Evolutionary conservation across 2,329 filamentous ascomycete genomes (phyloP).

Genomic region (Paraconiothyrium brasiliense): DNA sequence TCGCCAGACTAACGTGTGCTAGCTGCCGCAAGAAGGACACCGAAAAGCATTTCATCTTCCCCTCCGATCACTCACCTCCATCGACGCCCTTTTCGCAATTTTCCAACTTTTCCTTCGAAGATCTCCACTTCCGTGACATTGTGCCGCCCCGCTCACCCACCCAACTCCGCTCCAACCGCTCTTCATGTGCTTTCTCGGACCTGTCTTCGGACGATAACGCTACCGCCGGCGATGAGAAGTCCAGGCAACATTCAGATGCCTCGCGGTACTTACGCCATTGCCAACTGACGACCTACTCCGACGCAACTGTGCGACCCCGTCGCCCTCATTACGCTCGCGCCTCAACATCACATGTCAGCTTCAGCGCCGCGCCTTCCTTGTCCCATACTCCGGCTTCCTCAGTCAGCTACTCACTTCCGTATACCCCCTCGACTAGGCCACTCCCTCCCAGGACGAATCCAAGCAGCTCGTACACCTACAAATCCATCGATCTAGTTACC

Average conservation of each 20-base stretch:
- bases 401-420: constrained; percentile 56
- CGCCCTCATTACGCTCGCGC: constrained; percentile 49
- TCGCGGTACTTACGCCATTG: constrained; percentile 55
- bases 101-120: constrained; percentile 49
- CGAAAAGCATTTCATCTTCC: constrained; percentile 45
- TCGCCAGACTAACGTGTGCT: constrained; percentile 25
- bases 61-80: constrained; percentile 47
- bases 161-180: constrained; percentile 48
- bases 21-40: constrained; percentile 60
- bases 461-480: constrained; percentile 49
- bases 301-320: constrained; percentile 30
- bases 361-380: constrained; percentile 55
- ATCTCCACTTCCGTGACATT: constrained; percentile 54
- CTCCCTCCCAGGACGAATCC: constrained; percentile 52
- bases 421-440: constrained; percentile 50
- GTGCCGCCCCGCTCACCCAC: constrained; percentile 59
- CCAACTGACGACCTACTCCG: constrained; percentile 38
- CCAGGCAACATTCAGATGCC: constrained; percentile 49
- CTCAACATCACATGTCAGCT: constrained; percentile 47
- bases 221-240: constrained; percentile 36
- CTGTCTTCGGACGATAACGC: constrained; percentile 50
- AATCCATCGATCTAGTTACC: constrained; percentile 56
- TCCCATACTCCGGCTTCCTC: constrained; percentile 58
- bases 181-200: constrained; percentile 55
- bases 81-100: constrained; percentile 47